Conservation (phyloP, 768 basidiomycete genomes). For the Symmetrospora coprosmae region DNA sequence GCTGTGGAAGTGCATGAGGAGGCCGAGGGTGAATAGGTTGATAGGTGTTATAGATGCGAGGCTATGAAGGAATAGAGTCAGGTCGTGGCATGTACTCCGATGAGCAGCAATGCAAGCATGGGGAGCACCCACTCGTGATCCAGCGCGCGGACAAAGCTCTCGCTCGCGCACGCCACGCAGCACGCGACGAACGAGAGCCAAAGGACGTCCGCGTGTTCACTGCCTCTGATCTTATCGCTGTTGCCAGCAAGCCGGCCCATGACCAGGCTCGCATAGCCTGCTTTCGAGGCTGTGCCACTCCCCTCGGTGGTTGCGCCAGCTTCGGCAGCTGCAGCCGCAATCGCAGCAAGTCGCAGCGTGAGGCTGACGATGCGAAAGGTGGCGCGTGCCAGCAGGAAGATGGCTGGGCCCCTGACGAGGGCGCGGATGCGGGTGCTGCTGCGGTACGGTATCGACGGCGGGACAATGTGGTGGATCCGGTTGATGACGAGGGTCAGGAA, state of each 20-base stretch:
- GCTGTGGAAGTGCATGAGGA: conserved; percentile 12
- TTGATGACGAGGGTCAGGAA: conserved; percentile 4
- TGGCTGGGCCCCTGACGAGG: conserved; percentile 1
- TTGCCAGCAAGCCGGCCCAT: no score
- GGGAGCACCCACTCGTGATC: neutral
- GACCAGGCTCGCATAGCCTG: no score
- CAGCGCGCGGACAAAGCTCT: conserved; percentile 15
- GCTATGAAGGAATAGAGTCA: neutral
- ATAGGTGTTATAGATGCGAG: conserved; percentile 2
- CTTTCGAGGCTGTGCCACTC: no score
- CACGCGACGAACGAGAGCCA: conserved; percentile 14
- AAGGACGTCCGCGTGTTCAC: conserved; percentile 7
- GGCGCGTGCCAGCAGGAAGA: conserved; percentile 3
- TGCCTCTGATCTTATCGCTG: no score
- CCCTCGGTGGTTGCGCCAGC: no score
- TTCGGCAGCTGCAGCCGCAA: no score
- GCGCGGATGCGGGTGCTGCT: conserved; percentile 6
- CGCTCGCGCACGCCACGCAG: conserved; percentile 4
- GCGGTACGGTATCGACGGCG: conserved; percentile 4
- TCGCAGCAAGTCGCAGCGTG: no score
- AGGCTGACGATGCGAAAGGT: neutral
- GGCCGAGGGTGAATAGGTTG: conserved; percentile 12
- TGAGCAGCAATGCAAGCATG: neutral
- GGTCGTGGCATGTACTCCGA: no score
- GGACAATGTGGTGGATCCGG: conserved; percentile 8